Percentiles rank a stretch among this genome's conserved stretches.
Evolutionary conservation across 768 basidiomycete genomes (phyloP).

Genomic region (Mrakia frigida): DNA sequence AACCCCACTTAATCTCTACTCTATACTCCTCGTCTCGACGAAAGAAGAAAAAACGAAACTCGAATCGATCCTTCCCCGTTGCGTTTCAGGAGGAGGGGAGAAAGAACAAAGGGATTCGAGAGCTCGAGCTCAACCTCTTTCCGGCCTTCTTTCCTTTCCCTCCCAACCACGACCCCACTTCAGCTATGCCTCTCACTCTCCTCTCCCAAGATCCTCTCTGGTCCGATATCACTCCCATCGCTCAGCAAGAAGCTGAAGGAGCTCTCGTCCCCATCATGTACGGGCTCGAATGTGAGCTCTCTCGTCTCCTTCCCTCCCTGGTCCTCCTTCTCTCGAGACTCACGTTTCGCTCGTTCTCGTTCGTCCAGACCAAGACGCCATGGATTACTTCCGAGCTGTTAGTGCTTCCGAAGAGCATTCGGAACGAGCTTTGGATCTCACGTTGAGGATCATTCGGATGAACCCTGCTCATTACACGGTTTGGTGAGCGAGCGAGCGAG

Average conservation of each 20-base stretch:
- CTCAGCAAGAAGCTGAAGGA: conserved; percentile 69
- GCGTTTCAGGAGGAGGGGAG: too few species aligned
- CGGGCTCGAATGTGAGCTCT: conserved; percentile 68
- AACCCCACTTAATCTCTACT: too few species aligned
- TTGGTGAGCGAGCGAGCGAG: conserved; percentile 57
- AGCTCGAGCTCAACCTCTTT: not conserved
- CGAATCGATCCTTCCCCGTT: too few species aligned
- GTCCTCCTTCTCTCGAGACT: conserved; percentile 15
- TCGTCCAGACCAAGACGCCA: conserved; percentile 76
- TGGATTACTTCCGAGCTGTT: conserved; percentile 84
- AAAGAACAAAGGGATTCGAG: not conserved
- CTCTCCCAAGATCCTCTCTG: conserved; percentile 65
- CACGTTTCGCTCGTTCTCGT: not conserved
- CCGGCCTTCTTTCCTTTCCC: not conserved
- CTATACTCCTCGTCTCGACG: not conserved
- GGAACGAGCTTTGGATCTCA: conserved; percentile 73
- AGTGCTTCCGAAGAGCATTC: conserved; percentile 72
- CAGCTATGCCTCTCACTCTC: conserved; percentile 7
- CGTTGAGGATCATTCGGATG: conserved; percentile 77
- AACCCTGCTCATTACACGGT: conserved; percentile 97
- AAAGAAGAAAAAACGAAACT: not conserved
- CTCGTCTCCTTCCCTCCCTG: conserved; percentile 26
- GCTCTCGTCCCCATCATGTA: conserved; percentile 93
- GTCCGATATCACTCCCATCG: conserved; percentile 70
- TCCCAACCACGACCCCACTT: not conserved